Evolutionary conservation across 2,329 filamentous ascomycete species (phyloP).

Genomic region (Huntiella savannae): DNA sequence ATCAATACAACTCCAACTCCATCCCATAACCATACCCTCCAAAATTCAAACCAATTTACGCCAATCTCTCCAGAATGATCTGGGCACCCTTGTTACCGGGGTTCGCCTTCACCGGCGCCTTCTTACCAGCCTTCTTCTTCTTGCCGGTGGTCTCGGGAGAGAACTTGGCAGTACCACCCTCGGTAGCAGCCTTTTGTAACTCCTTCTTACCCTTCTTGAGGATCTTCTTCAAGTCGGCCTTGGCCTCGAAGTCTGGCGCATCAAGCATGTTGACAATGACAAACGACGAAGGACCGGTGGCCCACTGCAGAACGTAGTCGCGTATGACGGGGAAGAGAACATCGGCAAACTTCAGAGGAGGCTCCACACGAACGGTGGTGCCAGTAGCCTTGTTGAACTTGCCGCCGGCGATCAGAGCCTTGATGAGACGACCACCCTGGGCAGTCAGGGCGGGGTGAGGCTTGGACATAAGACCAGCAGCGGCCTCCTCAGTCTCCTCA

Average conservation of each 20-base stretch:
- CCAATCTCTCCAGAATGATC: conserved; percentile 40
- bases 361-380: conserved; percentile 50
- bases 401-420: conserved; percentile 76
- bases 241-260: conserved; percentile 47
- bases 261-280: conserved; percentile 70
- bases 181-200: conserved; percentile 47
- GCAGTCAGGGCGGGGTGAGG: conserved; percentile 41
- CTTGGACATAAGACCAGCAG: conserved; percentile 16
- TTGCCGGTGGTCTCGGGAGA: conserved; percentile 29
- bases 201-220: conserved; percentile 56
- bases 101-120: conserved; percentile 14
- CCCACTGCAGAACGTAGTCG: conserved; percentile 60
- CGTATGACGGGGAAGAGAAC: conserved; percentile 68
- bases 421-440: conserved; percentile 65
- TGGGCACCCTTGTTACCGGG: conserved; percentile 43
- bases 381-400: conserved; percentile 61
- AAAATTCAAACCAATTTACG: conserved; percentile 7
- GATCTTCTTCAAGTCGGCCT: conserved; percentile 45
- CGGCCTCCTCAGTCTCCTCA: conserved; percentile 16
- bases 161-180: conserved; percentile 35
- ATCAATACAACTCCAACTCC: conserved; percentile 4
- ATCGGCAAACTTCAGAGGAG: conserved; percentile 61
- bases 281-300: conserved; percentile 69
- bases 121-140: conserved; percentile 26
- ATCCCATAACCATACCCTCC: not conserved